Conservation (phyloP, 805 yeast genomes). For the Wickerhamiella vanderwaltii region DNA sequence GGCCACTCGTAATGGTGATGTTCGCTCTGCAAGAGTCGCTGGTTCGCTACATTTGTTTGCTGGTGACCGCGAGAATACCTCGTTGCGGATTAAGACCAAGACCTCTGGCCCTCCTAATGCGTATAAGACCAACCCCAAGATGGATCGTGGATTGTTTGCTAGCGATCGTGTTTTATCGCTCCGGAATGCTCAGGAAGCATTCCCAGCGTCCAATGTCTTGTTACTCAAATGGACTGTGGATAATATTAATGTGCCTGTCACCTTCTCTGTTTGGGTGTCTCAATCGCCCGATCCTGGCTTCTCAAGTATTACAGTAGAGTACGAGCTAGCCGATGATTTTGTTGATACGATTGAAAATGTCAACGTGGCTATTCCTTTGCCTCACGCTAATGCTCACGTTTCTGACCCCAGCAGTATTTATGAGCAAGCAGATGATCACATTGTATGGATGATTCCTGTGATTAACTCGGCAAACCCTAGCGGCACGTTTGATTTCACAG, state of each 20-base stretch:
- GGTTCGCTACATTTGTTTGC: slow-evolving; percentile 87
- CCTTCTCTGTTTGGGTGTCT: slow-evolving; percentile 75
- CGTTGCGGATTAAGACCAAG: slow-evolving; percentile 48
- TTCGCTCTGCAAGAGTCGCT: slow-evolving; percentile 53
- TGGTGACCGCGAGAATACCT: slow-evolving; percentile 59
- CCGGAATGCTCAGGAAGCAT: slow-evolving; percentile 64
- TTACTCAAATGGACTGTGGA: slow-evolving; percentile 85
- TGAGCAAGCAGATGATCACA: slow-evolving; percentile 55
- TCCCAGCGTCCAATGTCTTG: slow-evolving; percentile 85
- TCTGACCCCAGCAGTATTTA: slow-evolving; percentile 29
- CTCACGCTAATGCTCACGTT: slow-evolving; percentile 42
- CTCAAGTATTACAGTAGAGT: slow-evolving; percentile 75
- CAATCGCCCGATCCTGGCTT: slow-evolving; percentile 41
- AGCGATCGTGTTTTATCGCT: slow-evolving; percentile 49
- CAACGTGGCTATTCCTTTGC: slow-evolving; percentile 51
- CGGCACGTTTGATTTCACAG: slow-evolving; percentile 70
- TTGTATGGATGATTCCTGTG: slow-evolving; percentile 47
- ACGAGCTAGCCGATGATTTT: slow-evolving; percentile 49
- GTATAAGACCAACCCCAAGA: slow-evolving; percentile 93
- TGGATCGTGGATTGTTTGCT: slow-evolving; percentile 64
- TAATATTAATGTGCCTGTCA: slow-evolving; percentile 47
- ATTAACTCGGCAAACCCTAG: slow-evolving; percentile 33
- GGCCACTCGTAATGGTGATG: slow-evolving; percentile 68
- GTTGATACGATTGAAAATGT: slow-evolving; percentile 42
- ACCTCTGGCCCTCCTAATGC: slow-evolving; percentile 44